Evolutionary conservation across 2,329 filamentous ascomycete genomes (phyloP), one percentile per base, ranked within the genome.

Genomic region (Chrysoporthe cubensis): DNA sequence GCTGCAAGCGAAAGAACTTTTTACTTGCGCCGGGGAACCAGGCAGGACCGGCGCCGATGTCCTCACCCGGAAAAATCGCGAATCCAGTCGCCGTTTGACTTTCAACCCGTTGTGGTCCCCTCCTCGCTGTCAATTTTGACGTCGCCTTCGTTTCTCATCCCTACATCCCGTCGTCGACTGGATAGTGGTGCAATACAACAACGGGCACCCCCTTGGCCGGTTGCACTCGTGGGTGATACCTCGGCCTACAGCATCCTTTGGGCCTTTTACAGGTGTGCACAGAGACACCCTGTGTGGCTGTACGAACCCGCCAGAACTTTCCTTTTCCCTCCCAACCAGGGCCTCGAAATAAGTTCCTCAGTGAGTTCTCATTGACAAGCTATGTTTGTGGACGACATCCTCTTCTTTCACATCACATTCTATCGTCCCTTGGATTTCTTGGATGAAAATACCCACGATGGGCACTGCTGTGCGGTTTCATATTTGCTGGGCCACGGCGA

Each of bases 1-100:
- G 54, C 32, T 58, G 54, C 54, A 13, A 16, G 14, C 13, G 13
- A 58, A 58, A 58, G 54, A 58, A 58, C 54, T 58, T 58, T 58
- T 37, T 37, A 40, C 16, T 14, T 40, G 34, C 9, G 32, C 13
- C 26, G 54, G 54, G 54, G 32, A 57, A 37, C 54, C 54, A 40
- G 34, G 54, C 54, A 58, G 14, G 21, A 61, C 40, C 21, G 59
- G 42, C 43, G 18, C 59, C 59, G 11, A 61, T 48, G 1, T 34
- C 8, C 42, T 4, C 58, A 44, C 11, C 44, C 44, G 32, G 21
- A 61, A 61, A 61, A 61, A 18, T 46, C 59, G 59, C 40, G 59
- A 61, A 61, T 61, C 42, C 6, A n/a, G 18, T 48, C n/a, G 44
- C 44, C 44, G 16, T 48, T 58, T 34, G 40, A 37, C 54, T 58